Evolutionary conservation across 2,329 filamentous ascomycete species (phyloP).

Genomic region (Botryotinia narcissicola): DNA sequence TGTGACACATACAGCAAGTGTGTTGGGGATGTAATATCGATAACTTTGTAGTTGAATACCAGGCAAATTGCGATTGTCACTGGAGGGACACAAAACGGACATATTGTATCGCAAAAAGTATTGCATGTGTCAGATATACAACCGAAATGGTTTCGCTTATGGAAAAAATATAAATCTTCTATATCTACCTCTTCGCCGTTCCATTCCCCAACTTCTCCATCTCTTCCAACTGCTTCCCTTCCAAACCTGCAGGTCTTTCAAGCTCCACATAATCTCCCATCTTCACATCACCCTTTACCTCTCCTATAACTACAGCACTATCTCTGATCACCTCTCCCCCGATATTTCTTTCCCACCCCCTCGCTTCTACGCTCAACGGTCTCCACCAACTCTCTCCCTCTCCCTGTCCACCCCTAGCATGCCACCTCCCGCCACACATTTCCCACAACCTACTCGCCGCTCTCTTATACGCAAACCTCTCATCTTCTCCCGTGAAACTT

Average conservation of each 20-base stretch:
- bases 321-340: conserved; percentile 15
- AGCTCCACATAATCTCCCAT: conserved; percentile 45
- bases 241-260: conserved; percentile 45
- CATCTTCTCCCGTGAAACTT: conserved; percentile 76
- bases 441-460: conserved; percentile 79
- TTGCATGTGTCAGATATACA: neutral
- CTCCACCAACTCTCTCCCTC: conserved; percentile 59
- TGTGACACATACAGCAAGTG: neutral
- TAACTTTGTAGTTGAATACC: neutral
- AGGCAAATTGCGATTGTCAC: conserved; percentile 1
- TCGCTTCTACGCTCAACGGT: conserved; percentile 59
- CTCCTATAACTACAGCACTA: neutral
- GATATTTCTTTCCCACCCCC: conserved; percentile 59
- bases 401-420: conserved; percentile 54
- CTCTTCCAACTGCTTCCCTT: conserved; percentile 30
- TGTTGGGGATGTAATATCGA: neutral
- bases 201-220: neutral
- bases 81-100: neutral
- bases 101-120: neutral
- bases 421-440: conserved; percentile 72
- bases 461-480: conserved; percentile 76
- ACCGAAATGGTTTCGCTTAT: neutral
- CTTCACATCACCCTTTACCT: conserved; percentile 39
- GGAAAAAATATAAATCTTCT: neutral
- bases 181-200: neutral